Evolutionary conservation across 1,284 basidiomycete species (phyloP), one percentile per base, ranked within the genome.

Genomic region (Ustilago hordei): DNA sequence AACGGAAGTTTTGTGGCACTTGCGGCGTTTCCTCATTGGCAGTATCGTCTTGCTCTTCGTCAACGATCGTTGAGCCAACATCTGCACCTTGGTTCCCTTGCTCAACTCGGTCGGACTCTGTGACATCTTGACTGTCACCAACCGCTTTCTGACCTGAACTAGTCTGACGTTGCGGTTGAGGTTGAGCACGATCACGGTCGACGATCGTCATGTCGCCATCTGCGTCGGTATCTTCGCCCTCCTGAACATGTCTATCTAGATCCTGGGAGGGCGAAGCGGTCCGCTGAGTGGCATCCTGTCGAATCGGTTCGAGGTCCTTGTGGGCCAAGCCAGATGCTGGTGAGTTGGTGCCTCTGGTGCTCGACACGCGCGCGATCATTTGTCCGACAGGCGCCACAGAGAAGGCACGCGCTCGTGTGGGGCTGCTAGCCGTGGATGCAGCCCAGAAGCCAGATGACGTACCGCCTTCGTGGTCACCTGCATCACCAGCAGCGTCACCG

Each of bases 281-380:
- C 13, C 53, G 38, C 23, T 43, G 63, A 35, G 45, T 28, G 1
- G 48, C 38, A 19, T 64, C 70, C 32, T 47, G 61, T 19, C 43
- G 43, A 11, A 38, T 32, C 23, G 64, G 32, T 19, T 72, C 66
- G 43, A 60, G 23, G 2, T 63, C 65, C n/a, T 58, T 55, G 23
- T 43, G 43, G 11, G 65, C 34, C 19, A 59, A 38, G 8, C 78
- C 75, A 7, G 78, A 69, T 9, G 80, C 80, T n/a, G 81, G 80
- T 32, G 81, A 83, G 48, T 72, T 76, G 17, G 79, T 62, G 35
- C 64, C 78, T 35, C 78, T 78, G 53, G 69, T 81, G 28, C 66
- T 48, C 31, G 48, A 58, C 15, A 38, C 55, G 39, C 59, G 61
- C 11, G 41, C 34, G 32, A 36, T 35, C 34, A 38, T 41, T 15